These are phyloP conservation scores for Trichoderma endophyticum DNA, from an alignment of 2,329 filamentous ascomycete species.

Conservation along the genomic window DNA sequence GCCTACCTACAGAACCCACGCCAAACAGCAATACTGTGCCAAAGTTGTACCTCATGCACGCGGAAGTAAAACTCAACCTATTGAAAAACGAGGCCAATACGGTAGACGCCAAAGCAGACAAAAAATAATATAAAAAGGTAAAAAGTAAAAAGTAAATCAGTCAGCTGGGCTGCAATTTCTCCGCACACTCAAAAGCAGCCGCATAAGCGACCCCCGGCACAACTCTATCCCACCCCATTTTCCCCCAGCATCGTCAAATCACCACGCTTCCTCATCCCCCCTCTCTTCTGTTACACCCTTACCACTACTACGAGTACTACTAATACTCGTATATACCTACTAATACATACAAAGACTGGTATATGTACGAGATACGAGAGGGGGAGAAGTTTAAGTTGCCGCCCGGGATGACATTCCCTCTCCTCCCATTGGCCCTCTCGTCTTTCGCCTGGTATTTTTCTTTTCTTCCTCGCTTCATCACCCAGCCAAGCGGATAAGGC, in stretches of 20 bases:
- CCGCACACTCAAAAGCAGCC: not conserved
- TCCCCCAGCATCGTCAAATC: not conserved
- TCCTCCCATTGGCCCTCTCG: not conserved
- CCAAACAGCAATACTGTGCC: not conserved
- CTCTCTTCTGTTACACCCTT: not conserved
- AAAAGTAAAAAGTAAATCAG: not conserved
- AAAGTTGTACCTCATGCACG: not conserved
- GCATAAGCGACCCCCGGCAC: not conserved
- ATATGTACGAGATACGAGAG: not conserved
- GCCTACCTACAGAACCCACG: not conserved
- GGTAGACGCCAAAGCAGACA: not conserved
- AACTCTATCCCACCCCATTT: not conserved
- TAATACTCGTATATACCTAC: not conserved
- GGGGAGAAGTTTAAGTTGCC: not conserved
- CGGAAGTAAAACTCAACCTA: not conserved
- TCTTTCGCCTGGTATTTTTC: not conserved
- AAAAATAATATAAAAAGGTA: not conserved
- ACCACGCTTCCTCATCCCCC: not conserved
- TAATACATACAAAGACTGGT: not conserved
- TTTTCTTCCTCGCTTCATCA: not conserved
- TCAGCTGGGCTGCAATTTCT: slow-evolving; percentile 2
- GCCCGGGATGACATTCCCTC: not conserved
- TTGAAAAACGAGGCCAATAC: not conserved
- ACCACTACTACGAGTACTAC: not conserved
- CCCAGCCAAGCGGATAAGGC: not conserved